These are phyloP conservation scores for Tulasnella sp. DNA, from an alignment of 768 basidiomycete species.

Conservation along the genomic window DNA sequence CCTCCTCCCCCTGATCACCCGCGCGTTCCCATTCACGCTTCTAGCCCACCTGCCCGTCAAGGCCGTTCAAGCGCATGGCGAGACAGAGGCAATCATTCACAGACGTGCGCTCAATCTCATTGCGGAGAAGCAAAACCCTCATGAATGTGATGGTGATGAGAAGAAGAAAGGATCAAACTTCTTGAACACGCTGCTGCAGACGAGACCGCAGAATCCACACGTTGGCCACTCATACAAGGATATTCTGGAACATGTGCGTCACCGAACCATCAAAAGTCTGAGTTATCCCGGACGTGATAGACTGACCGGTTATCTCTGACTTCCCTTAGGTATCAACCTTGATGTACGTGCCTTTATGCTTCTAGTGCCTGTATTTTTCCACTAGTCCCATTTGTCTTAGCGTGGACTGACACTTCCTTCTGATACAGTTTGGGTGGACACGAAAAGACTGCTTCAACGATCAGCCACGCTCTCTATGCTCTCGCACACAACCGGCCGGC, in stretches of 20 bases:
- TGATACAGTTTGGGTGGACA: no score
- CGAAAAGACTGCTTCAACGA: constrained; percentile 22
- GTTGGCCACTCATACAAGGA: constrained; percentile 10
- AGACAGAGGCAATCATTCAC: constrained; percentile 23
- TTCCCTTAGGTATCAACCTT: constrained; percentile 27
- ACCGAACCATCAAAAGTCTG: not conserved
- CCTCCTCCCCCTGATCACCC: constrained; percentile 21
- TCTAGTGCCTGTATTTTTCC: not conserved
- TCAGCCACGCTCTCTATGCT: constrained; percentile 32
- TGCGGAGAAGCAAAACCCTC: not conserved
- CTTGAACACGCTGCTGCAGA: constrained; percentile 6
- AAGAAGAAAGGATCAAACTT: constrained; percentile 14
- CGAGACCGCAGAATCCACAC: not conserved
- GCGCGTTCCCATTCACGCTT: constrained; percentile 25
- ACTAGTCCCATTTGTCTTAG: constrained; percentile 24
- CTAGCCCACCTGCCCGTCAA: constrained; percentile 21
- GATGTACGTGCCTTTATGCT: constrained; percentile 19
- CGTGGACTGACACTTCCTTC: constrained; percentile 19
- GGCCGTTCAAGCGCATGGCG: constrained; percentile 24
- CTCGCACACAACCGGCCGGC: constrained; percentile 31
- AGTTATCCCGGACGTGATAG: no score
- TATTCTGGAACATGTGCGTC: constrained; percentile 18
- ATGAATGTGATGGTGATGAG: not conserved
- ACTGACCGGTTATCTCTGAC: not conserved
- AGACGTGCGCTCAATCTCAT: constrained; percentile 7